Base-by-base conservation (phyloP, 1,139 yeast species). In the Nematodospora anomalae region DNA sequence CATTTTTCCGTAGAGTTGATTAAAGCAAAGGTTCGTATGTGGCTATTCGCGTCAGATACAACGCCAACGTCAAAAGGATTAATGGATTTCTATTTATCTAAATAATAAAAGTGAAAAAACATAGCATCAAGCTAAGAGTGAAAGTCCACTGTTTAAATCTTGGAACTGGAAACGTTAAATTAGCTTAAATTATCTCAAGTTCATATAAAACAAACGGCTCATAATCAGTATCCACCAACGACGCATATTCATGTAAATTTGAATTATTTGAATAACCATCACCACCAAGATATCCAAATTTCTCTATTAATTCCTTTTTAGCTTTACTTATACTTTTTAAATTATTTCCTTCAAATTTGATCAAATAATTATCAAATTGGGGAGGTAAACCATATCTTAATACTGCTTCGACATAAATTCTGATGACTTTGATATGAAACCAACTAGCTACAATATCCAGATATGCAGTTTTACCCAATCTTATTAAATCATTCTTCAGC, bases 361-460 rank as follows among this genome's bases (percentile, higher is more conserved):
- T 61, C 36, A 82, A 64, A 48, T 64, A 80, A 40, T 85, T 79
- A 55, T 80, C 77, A 59, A 92, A 92, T 56, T 84, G 84, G 27
- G 98, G 97, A 26, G 98, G 98, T 45, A 92, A 76, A 1, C 99
- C 99, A 60, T 92, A 92, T 61, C 98, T 83, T 57, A 92, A 74
- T 10, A 92, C 96, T 8, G 76, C 67, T 57, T 77, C 83, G 32
- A 76, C 79, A 50, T 75, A 77, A 11, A 71, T 63, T 50, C 80
- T 67, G 40, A 77, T 66, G 5, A 72, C 66, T 64, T 89, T 89
- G 50, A 92, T 77, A 62, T 92, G 98, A 54, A 85, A 74, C 96
- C 96, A 89, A 47, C 85, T 79, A 48, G 86, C 74, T 45, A 86
- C 72, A 37, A 89, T 79, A 54, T 92, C 97, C 15, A 86, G 75